phyloP scores from a whole-genome alignment of 2,329 filamentous ascomycete genomes.

The Leptographium procerum region DNA sequence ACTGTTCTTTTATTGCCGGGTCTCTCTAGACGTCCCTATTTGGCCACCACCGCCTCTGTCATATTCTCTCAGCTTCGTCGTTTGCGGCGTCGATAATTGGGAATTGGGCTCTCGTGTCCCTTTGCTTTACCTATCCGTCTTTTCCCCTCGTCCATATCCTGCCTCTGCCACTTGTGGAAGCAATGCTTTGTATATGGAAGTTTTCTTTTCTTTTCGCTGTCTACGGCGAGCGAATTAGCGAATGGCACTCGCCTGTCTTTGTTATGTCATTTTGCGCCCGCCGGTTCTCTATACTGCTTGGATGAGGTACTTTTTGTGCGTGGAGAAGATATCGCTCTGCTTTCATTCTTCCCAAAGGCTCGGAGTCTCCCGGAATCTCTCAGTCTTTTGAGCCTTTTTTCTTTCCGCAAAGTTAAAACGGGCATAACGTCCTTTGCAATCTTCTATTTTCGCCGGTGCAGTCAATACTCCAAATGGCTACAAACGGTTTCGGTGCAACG shows the following conservation, averaged over 20 bases:
- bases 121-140: background rate
- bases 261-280: background rate
- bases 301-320: background rate
- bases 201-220: background rate
- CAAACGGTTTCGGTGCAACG: no score
- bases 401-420: background rate
- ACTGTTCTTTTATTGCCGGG: background rate
- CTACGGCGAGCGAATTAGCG: background rate
- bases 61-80: background rate
- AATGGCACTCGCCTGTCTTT: background rate
- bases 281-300: slow-evolving; percentile 1
- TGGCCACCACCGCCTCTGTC: background rate
- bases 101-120: background rate
- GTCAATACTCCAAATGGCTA: background rate
- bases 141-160: background rate
- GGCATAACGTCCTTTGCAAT: background rate
- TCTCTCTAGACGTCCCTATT: background rate
- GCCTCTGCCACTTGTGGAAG: background rate
- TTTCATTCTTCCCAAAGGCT: background rate
- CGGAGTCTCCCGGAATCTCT: no score
- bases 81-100: background rate
- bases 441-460: background rate
- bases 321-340: background rate
- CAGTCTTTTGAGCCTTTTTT: background rate
- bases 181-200: background rate